Conservation (phyloP, 1,284 basidiomycete genomes). For the Chondrostereum purpureum region DNA sequence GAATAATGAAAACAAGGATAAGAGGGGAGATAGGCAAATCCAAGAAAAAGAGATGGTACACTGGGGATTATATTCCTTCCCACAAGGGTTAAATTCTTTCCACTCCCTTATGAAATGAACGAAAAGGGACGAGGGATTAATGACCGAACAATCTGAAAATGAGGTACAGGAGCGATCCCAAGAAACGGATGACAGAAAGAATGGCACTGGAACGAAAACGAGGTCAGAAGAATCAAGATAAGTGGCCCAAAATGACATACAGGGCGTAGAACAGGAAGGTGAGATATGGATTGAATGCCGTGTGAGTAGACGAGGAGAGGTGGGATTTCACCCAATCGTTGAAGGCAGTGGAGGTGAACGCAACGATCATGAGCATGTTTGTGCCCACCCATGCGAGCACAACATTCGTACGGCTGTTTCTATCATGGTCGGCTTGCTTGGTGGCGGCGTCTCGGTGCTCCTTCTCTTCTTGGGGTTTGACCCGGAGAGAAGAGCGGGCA, state of each 20-base stretch:
- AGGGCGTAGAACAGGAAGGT: slow-evolving; percentile 78
- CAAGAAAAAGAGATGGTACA: background rate
- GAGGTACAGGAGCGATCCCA: slow-evolving; percentile 73
- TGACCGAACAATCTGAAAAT: slow-evolving; percentile 65
- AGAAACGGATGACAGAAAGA: slow-evolving; percentile 72
- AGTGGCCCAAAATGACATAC: slow-evolving; percentile 36
- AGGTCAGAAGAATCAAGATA: slow-evolving; percentile 8
- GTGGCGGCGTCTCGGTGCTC: slow-evolving; percentile 83
- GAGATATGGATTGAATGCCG: slow-evolving; percentile 80
- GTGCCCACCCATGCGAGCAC: slow-evolving; percentile 81
- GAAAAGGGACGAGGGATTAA: no score
- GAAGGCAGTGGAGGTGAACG: slow-evolving; percentile 79
- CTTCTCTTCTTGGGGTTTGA: slow-evolving; percentile 62
- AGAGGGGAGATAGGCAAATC: background rate
- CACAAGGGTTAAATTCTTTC: no score
- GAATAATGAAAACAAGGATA: background rate
- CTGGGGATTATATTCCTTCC: background rate
- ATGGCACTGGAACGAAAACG: slow-evolving; percentile 56
- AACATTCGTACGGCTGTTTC: slow-evolving; percentile 78
- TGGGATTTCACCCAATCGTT: slow-evolving; percentile 53
- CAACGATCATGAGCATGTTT: slow-evolving; percentile 79
- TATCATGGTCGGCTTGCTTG: slow-evolving; percentile 83
- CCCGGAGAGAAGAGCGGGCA: slow-evolving; percentile 59
- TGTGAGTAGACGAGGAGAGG: slow-evolving; percentile 37
- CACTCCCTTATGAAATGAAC: no score